phyloP scores from a whole-genome alignment of 2,329 filamentous ascomycete genomes.

The Hypoxylon sp. region DNA sequence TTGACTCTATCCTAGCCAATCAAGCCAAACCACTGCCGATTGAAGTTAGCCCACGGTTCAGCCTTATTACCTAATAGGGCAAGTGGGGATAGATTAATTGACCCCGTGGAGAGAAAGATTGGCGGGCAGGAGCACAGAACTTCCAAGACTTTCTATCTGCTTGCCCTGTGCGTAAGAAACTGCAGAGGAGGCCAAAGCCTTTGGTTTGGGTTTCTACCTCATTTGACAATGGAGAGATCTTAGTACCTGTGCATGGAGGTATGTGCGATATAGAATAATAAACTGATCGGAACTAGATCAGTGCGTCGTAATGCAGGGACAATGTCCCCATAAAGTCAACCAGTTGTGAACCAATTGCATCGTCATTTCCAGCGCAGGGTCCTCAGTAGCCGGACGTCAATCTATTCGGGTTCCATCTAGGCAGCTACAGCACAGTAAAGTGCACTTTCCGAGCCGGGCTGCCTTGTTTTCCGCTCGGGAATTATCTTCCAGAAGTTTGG shows the following conservation, averaged over 20 bases:
- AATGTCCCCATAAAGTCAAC: slow-evolving; percentile 7
- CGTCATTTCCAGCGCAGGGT: slow-evolving; percentile 8
- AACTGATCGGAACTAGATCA: slow-evolving; percentile 9
- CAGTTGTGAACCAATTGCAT: slow-evolving; percentile 22
- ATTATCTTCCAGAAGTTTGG: slow-evolving; percentile 45
- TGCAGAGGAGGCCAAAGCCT: neutral
- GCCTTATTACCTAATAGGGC: slow-evolving; percentile 38
- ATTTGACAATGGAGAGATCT: neutral
- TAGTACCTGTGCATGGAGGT: neutral
- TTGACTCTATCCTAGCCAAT: slow-evolving; percentile 14
- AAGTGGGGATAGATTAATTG: slow-evolving; percentile 33
- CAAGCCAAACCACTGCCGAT: slow-evolving; percentile 14
- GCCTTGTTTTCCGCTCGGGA: slow-evolving; percentile 8
- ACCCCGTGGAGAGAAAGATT: slow-evolving; percentile 24
- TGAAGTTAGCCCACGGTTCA: slow-evolving; percentile 24
- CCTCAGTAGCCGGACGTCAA: neutral
- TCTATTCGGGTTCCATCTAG: slow-evolving; percentile 14
- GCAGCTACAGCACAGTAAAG: slow-evolving; percentile 9
- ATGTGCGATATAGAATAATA: neutral
- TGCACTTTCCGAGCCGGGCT: neutral
- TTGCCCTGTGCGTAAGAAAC: slow-evolving; percentile 6
- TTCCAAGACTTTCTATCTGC: slow-evolving; percentile 20
- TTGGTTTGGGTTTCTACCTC: neutral
- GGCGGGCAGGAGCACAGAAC: slow-evolving; percentile 10
- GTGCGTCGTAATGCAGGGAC: slow-evolving; percentile 19